These are phyloP conservation scores for Aphanomyces stellatus DNA, from an alignment of 352 stramenopile genomes.

Conservation along the genomic window DNA sequence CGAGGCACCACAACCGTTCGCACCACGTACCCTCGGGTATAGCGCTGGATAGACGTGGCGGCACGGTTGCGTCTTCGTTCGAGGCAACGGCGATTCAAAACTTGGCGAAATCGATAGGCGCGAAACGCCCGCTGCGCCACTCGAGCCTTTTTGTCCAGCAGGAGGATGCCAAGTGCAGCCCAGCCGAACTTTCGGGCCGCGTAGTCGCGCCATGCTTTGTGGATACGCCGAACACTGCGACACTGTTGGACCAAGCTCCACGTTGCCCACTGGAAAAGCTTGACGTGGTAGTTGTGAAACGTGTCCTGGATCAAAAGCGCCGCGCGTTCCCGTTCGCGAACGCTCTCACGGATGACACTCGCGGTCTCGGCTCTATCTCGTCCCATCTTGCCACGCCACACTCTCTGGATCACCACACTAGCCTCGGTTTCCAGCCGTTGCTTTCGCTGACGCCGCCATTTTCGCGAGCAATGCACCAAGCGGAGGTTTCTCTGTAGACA, in stretches of 20 bases:
- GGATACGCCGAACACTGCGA: slow-evolving; percentile 30
- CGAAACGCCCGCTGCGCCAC: slow-evolving; percentile 26
- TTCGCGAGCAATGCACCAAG: slow-evolving; percentile 21
- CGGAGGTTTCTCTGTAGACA: slow-evolving; percentile 24
- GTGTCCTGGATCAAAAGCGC: slow-evolving; percentile 32
- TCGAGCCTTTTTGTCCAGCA: slow-evolving; percentile 10
- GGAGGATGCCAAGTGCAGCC: slow-evolving; percentile 33
- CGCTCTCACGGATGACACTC: not conserved
- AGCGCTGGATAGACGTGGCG: not conserved
- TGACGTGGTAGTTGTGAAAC: slow-evolving; percentile 26
- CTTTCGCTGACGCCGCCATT: slow-evolving; percentile 17
- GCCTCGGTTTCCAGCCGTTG: not conserved
- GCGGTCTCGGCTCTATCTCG: not conserved
- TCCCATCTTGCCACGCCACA: slow-evolving; percentile 26
- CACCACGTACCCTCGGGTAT: not conserved
- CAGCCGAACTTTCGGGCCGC: slow-evolving; percentile 57
- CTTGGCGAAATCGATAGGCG: not conserved
- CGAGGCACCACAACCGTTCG: not conserved
- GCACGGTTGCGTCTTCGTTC: not conserved
- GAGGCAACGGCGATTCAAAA: not conserved
- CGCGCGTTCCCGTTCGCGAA: slow-evolving; percentile 26
- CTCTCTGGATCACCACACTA: slow-evolving; percentile 22
- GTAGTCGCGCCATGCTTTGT: slow-evolving; percentile 46
- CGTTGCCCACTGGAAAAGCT: slow-evolving; percentile 25
- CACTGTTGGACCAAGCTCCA: slow-evolving; percentile 10